Evolutionary conservation across 1,284 basidiomycete genomes (phyloP).

Genomic region (Melanopsichium pennsylvanicum): DNA sequence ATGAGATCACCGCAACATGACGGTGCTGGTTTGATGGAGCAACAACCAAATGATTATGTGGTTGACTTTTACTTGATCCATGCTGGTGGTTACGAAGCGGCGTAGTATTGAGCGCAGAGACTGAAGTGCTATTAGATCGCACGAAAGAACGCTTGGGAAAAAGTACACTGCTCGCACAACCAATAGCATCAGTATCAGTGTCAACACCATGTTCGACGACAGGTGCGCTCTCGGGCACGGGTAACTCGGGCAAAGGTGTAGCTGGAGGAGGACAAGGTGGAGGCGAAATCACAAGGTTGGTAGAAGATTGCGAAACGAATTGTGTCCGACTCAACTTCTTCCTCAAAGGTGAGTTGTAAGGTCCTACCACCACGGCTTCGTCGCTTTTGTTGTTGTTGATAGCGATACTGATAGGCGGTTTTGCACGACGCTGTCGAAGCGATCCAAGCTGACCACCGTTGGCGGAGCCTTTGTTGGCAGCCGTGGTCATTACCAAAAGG

Average conservation of each 20-base stretch:
- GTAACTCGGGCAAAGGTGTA: slow-evolving; percentile 19
- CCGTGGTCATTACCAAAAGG: too few relatives aligned
- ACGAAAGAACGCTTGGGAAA: slow-evolving; percentile 5
- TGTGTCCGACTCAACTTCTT: not conserved
- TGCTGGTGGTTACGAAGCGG: not conserved
- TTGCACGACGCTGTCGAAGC: slow-evolving; percentile 26
- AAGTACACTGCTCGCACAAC: not conserved
- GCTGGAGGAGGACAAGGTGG: slow-evolving; percentile 26
- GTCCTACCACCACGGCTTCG: too few relatives aligned
- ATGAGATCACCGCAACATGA: too few relatives aligned
- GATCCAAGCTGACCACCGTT: not conserved
- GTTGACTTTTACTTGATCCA: slow-evolving; percentile 4
- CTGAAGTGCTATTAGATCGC: slow-evolving; percentile 13
- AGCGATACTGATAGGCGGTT: slow-evolving; percentile 23
- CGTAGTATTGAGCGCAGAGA: slow-evolving; percentile 1
- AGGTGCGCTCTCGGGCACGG: too few relatives aligned
- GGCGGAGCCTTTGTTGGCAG: too few relatives aligned
- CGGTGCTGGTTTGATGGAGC: too few relatives aligned
- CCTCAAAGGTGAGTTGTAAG: not conserved
- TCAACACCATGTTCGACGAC: too few relatives aligned
- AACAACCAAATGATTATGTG: too few relatives aligned
- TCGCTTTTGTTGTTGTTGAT: not conserved
- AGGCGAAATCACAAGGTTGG: slow-evolving; percentile 14
- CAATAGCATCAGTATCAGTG: slow-evolving; percentile 2
- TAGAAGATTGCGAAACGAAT: slow-evolving; percentile 1